Evolutionary conservation across 106 monocot genomes (phyloP).

Genomic region (Dioscorea zingiberensis): DNA sequence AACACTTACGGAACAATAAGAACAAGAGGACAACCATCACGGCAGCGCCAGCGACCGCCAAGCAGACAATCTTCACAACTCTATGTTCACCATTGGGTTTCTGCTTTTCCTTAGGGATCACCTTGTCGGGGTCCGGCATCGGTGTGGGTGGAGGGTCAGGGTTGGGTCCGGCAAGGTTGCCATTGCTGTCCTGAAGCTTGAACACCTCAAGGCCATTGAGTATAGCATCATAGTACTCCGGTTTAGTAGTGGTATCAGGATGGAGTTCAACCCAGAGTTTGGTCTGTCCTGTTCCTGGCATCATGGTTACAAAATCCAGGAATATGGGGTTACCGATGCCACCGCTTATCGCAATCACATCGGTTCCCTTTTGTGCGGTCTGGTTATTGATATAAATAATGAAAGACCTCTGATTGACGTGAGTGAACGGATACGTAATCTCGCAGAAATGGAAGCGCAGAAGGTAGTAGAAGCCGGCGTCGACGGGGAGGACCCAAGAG

Average conservation of each 20-base stretch:
- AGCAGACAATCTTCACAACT: slow-evolving; percentile 20
- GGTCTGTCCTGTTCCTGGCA: slow-evolving; percentile 22
- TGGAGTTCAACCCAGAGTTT: slow-evolving; percentile 52
- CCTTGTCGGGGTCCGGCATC: no score
- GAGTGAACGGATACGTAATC: slow-evolving; percentile 43
- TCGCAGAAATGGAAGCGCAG: slow-evolving; percentile 77
- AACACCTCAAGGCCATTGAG: slow-evolving; percentile 62
- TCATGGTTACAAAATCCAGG: slow-evolving; percentile 28
- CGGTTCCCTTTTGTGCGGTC: slow-evolving; percentile 25
- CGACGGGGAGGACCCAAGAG: slow-evolving; percentile 56
- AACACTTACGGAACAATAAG: slow-evolving; percentile 2
- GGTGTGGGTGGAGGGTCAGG: slow-evolving; percentile 9
- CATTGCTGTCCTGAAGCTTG: slow-evolving; percentile 26
- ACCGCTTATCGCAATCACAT: slow-evolving; percentile 32
- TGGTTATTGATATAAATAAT: slow-evolving; percentile 45
- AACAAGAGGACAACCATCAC: slow-evolving; percentile 9
- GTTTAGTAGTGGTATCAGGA: slow-evolving; percentile 13
- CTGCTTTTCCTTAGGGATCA: no score
- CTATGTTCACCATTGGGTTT: slow-evolving; percentile 13
- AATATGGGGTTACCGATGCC: slow-evolving; percentile 39
- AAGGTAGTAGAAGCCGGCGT: slow-evolving; percentile 61
- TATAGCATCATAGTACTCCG: slow-evolving; percentile 40
- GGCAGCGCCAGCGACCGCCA: slow-evolving; percentile 27
- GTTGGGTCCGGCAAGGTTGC: slow-evolving; percentile 47
- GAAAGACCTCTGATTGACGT: slow-evolving; percentile 35